phyloP scores from a whole-genome alignment of 805 yeast species.

The Ogataea saltuana region DNA sequence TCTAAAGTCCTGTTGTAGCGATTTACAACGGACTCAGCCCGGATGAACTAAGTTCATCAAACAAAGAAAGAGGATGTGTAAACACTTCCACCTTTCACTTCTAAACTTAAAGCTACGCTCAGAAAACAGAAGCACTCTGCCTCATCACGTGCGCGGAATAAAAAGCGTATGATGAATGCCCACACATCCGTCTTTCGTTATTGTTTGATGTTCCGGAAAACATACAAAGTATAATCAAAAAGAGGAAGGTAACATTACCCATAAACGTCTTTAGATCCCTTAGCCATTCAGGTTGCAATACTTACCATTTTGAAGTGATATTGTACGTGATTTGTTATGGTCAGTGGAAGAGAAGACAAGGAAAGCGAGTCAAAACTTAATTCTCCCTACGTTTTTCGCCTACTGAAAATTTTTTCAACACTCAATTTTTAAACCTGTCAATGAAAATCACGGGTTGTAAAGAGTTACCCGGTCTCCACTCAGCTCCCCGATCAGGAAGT shows the following conservation, averaged over 20 bases:
- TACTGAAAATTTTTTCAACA: constrained; percentile 5
- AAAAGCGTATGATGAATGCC: constrained; percentile 15
- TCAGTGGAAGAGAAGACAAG: neutral
- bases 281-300: constrained; percentile 25
- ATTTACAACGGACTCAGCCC: constrained; percentile 17
- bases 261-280: constrained; percentile 36
- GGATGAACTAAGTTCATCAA: constrained; percentile 10
- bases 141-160: too few species aligned
- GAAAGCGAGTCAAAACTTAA: neutral
- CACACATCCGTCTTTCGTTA: constrained; percentile 19
- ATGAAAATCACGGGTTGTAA: neutral
- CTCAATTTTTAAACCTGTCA: constrained; percentile 3
- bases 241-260: constrained; percentile 16
- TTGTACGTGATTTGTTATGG: neutral
- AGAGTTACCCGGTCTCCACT: constrained; percentile 1
- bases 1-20: constrained; percentile 11
- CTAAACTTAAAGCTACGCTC: neutral
- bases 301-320: constrained; percentile 28
- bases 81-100: constrained; percentile 14
- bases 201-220: constrained; percentile 9
- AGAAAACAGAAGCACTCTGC: too few species aligned
- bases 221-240: constrained; percentile 9
- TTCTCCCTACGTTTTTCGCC: neutral
- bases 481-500: constrained; percentile 6
- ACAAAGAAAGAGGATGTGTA: constrained; percentile 20